Conservation (phyloP, 2,329 filamentous ascomycete species). For the Dendryphion nanum region DNA sequence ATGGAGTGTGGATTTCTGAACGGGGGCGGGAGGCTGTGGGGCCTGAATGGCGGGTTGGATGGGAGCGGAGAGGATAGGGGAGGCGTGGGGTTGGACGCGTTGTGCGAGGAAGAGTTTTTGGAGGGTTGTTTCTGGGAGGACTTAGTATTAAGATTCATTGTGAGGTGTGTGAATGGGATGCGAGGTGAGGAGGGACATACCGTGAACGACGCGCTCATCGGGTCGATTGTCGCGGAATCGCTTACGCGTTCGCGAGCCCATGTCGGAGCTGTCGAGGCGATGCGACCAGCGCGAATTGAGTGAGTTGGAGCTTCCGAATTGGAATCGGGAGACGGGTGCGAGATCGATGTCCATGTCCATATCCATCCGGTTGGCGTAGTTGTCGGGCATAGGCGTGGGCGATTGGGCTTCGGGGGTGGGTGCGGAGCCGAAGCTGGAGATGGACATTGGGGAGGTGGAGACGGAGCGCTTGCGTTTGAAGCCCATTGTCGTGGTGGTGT, state of each 20-base stretch:
- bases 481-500: conserved; percentile 42
- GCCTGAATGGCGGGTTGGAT: conserved; percentile 4
- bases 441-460: conserved; percentile 46
- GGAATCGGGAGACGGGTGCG: conserved; percentile 9
- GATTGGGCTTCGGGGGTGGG: conserved; percentile 31
- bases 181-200: conserved; percentile 33
- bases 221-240: conserved; percentile 58
- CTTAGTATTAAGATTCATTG: not conserved
- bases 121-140: conserved; percentile 43
- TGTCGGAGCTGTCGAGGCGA: conserved; percentile 37
- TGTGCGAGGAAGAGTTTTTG: conserved; percentile 47
- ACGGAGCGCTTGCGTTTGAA: conserved; percentile 59
- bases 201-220: conserved; percentile 55
- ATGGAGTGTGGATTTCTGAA: conserved; percentile 48
- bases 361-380: conserved; percentile 28
- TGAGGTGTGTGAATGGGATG: not conserved
- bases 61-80: conserved; percentile 26
- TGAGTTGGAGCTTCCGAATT: conserved; percentile 2
- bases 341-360: not conserved
- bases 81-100: conserved; percentile 26
- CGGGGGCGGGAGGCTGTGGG: conserved; percentile 9
- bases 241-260: conserved; percentile 59
- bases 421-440: conserved; percentile 36
- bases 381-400: conserved; percentile 19
- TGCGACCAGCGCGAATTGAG: no score